These are phyloP conservation scores for Saccharomycopsis hybrid DNA, from an alignment of 1,139 yeast species.

Conservation along the genomic window DNA sequence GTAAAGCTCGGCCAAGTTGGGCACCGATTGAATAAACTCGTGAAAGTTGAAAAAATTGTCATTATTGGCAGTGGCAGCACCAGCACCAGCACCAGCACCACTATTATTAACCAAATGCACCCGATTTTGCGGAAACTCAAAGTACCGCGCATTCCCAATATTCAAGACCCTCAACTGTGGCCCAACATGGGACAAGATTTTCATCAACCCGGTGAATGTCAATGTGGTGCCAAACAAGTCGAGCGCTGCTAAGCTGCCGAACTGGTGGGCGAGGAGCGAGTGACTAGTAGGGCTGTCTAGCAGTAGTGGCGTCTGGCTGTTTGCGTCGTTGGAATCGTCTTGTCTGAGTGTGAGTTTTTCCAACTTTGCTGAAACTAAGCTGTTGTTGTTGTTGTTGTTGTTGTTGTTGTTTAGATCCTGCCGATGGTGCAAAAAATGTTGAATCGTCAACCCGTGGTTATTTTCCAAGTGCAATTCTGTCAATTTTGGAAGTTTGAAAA, in stretches of 20 bases:
- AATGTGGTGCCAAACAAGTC: slow-evolving; percentile 12
- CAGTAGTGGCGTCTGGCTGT: too few species aligned
- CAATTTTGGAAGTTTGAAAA: slow-evolving; percentile 12
- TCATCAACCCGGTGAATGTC: slow-evolving; percentile 7
- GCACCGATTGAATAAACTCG: slow-evolving; percentile 4
- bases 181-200: slow-evolving; percentile 1
- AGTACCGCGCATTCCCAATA: slow-evolving; percentile 7
- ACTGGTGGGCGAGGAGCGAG: not conserved
- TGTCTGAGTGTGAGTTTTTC: not conserved
- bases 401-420: too few species aligned
- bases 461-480: slow-evolving; percentile 10
- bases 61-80: not conserved
- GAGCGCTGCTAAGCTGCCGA: not conserved
- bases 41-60: slow-evolving; percentile 6
- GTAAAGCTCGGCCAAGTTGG: slow-evolving; percentile 6
- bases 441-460: slow-evolving; percentile 2
- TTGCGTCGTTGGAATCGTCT: not conserved
- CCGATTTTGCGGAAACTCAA: not conserved
- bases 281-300: too few species aligned
- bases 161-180: slow-evolving; percentile 1
- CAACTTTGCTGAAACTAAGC: not conserved
- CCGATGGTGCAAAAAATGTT: slow-evolving; percentile 3
- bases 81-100: too few species aligned
- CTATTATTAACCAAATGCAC: too few species aligned
- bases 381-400: not conserved